These are phyloP conservation scores for Sordaria brevicollis DNA, from an alignment of 495 filamentous ascomycete species.

Conservation along the genomic window DNA sequence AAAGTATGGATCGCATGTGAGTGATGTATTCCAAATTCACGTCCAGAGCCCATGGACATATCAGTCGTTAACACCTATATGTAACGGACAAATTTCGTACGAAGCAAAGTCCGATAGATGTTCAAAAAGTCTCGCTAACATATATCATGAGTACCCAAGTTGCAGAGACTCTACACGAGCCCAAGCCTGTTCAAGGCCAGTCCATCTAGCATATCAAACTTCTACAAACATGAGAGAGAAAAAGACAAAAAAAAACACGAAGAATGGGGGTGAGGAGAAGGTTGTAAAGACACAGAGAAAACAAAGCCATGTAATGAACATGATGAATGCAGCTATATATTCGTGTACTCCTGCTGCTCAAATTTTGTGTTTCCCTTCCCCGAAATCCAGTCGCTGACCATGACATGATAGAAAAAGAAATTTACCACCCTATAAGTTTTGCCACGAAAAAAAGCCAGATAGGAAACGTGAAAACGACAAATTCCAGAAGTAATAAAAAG, in stretches of 20 bases:
- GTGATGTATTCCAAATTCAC: no score
- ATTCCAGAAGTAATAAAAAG: neutral
- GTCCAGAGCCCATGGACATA: no score
- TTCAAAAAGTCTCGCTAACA: no score
- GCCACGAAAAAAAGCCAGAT: neutral
- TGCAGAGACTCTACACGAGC: no score
- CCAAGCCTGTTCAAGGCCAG: no score
- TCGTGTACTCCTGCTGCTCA: neutral
- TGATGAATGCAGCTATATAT: neutral
- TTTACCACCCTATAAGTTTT: neutral
- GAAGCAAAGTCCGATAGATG: no score
- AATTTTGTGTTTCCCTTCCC: constrained; percentile 3
- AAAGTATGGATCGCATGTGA: no score
- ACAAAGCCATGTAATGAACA: constrained; percentile 1
- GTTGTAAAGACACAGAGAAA: neutral
- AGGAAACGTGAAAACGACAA: neutral
- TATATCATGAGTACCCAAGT: no score
- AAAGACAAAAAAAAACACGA: constrained; percentile 3
- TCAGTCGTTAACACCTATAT: no score
- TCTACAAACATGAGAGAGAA: neutral
- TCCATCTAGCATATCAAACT: neutral
- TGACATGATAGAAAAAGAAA: neutral
- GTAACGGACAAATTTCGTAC: no score
- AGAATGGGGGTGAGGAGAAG: neutral
- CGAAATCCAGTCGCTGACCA: neutral